A percentile compares a stretch with the other conserved stretches of the same genome.
These are phyloP conservation scores for Cordyceps fumosorosea DNA, from an alignment of 2,329 filamentous ascomycete genomes.

Conservation along the genomic window DNA sequence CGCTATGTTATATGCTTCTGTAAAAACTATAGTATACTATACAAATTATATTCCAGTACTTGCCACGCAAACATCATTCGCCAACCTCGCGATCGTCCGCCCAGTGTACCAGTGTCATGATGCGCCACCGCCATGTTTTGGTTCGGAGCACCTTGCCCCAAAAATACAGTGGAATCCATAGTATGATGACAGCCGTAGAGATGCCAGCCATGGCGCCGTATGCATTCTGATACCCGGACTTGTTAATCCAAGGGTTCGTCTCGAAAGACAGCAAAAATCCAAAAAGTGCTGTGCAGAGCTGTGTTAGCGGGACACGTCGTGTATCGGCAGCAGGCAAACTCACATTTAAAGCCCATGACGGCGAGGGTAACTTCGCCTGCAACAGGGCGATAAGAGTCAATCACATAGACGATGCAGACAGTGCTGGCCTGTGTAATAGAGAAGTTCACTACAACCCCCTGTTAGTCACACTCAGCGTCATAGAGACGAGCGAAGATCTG, in stretches of 20 bases:
- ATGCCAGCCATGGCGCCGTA: slow-evolving; percentile 50
- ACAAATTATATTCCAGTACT: not conserved
- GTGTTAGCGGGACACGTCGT: not conserved
- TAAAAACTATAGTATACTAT: not conserved
- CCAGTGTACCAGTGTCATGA: slow-evolving; percentile 43
- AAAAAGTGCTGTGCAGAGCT: slow-evolving; percentile 29
- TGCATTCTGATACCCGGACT: slow-evolving; percentile 42
- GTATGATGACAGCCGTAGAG: slow-evolving; percentile 36
- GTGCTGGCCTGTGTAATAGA: slow-evolving; percentile 50
- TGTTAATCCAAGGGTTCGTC: slow-evolving; percentile 50
- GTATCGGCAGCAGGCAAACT: slow-evolving; percentile 17
- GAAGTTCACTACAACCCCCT: slow-evolving; percentile 39
- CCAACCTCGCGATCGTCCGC: slow-evolving; percentile 47
- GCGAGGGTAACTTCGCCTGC: slow-evolving; percentile 32
- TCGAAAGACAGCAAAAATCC: slow-evolving; percentile 55
- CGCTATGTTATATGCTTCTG: not conserved
- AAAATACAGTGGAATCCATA: slow-evolving; percentile 31
- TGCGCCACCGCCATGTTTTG: slow-evolving; percentile 40
- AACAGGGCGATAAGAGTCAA: slow-evolving; percentile 34
- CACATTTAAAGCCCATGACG: slow-evolving; percentile 48
- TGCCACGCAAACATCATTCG: slow-evolving; percentile 30
- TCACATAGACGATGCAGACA: slow-evolving; percentile 49
- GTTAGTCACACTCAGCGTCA: slow-evolving; percentile 7
- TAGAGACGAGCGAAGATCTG: not conserved
- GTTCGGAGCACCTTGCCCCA: slow-evolving; percentile 44